Base-by-base conservation (phyloP, 2,329 filamentous ascomycete species). In the Xylaria multiplex region DNA sequence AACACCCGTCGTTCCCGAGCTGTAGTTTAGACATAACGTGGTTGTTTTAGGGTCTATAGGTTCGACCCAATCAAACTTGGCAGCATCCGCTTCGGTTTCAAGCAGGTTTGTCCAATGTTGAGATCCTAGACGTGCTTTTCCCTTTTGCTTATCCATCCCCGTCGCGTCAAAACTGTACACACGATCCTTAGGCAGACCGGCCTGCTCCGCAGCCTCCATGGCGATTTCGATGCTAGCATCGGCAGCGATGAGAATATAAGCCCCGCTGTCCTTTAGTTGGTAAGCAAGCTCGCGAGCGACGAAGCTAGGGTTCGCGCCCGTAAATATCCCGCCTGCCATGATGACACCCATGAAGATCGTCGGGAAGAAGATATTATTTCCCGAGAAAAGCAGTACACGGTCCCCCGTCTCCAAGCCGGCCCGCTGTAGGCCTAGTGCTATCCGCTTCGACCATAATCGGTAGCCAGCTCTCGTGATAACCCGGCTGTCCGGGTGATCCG, bases 311-410 rank as follows among this genome's bases (percentile, higher is more conserved):
- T 93, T 93, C 1, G 90, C 90, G 30, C 91, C 92, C 0, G 89
- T 91, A 79, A 95, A 95, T 60, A 95, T 81, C 1, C 91, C 91
- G 3, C 91, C 91, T 0, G 92, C 91, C 87, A 93, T 93, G 57
- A 93, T 82, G 22, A 91, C 83, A 16, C 92, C 92, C 77, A 93
- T 83, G 60, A 94, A 87, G 1, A 92, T 81, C 0, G 87, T 82
- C 0, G 92, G 90, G 74, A 90, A 92, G 80, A 90, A 92, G 14
- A 95, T 77, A 70, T 86, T 89, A 78, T 94, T 95, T 24, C 88
- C 86, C 0, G 90, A 90, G 78, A 90, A 94, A 22, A 95, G 79
- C 53, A 95, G 80, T 4, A 95, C 87, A 2, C 91, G 87, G 71
- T 93, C 91, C 11, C 91, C 90, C 0, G 81, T 80, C 68, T 88